Conservation (phyloP, 2,329 filamentous ascomycete species). For the Thelonectria rubi region DNA sequence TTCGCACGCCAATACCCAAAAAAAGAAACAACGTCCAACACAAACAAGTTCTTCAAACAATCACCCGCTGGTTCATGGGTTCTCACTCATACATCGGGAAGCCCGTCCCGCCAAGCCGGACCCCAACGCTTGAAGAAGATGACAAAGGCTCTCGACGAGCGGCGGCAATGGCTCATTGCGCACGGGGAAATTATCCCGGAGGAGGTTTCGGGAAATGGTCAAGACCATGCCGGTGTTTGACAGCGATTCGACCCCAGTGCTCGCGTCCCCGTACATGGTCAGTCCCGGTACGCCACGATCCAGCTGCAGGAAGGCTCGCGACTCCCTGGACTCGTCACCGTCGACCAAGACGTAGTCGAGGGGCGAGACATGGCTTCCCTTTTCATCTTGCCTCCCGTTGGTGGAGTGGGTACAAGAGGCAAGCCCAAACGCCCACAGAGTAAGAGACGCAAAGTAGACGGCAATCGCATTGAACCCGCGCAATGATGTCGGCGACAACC, state of each 20-base stretch:
- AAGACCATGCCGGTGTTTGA: slow-evolving; percentile 29
- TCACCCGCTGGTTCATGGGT: neutral
- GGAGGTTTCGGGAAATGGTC: slow-evolving; percentile 27
- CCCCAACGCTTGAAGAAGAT: slow-evolving; percentile 32
- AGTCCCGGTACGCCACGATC: slow-evolving; percentile 32
- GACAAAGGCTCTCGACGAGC: slow-evolving; percentile 33
- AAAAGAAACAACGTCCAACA: neutral
- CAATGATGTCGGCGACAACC: slow-evolving; percentile 32
- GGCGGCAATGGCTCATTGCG: slow-evolving; percentile 34
- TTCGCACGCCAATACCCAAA: slow-evolving; percentile 5
- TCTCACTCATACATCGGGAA: slow-evolving; percentile 17
- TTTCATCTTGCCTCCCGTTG: slow-evolving; percentile 19
- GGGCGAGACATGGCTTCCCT: neutral
- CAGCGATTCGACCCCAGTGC: slow-evolving; percentile 29
- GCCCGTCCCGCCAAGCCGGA: slow-evolving; percentile 13
- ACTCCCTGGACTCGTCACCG: slow-evolving; percentile 29
- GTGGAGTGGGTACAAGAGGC: slow-evolving; percentile 21
- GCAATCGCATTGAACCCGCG: slow-evolving; percentile 37
- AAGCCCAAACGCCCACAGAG: slow-evolving; percentile 36
- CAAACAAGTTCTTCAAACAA: neutral
- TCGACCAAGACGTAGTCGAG: slow-evolving; percentile 31
- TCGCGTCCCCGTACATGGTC: slow-evolving; percentile 23
- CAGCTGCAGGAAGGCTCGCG: slow-evolving; percentile 31
- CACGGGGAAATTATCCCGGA: slow-evolving; percentile 36
- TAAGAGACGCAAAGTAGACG: slow-evolving; percentile 37